Evolutionary conservation across 768 basidiomycete genomes (phyloP).

Genomic region (Phylloporus rhodoxanthus): DNA sequence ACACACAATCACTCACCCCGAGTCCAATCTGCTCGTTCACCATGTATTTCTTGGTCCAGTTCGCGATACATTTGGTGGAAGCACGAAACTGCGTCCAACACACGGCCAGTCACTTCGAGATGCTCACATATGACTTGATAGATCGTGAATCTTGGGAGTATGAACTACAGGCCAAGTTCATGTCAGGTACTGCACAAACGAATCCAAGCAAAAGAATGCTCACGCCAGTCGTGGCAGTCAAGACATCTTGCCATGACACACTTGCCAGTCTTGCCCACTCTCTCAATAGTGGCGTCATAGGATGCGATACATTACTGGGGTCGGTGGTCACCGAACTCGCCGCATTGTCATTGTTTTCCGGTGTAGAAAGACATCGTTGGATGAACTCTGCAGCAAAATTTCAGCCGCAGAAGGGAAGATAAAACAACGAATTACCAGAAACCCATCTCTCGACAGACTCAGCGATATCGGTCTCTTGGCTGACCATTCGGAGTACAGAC

Average conservation of each 20-base stretch:
- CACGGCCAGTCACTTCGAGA: background rate
- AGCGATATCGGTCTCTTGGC: too few species aligned
- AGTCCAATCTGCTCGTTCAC: background rate
- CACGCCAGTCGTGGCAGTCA: background rate
- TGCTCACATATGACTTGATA: background rate
- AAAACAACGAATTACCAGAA: background rate
- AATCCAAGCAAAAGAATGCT: background rate
- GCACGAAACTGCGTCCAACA: background rate
- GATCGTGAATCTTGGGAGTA: background rate
- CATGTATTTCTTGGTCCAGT: background rate
- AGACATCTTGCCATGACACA: slow-evolving; percentile 3
- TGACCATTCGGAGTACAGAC: background rate
- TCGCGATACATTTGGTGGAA: background rate
- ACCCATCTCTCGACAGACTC: background rate
- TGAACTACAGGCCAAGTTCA: background rate
- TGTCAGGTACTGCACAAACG: background rate
- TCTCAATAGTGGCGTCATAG: background rate
- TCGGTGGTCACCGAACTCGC: background rate
- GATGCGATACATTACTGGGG: background rate
- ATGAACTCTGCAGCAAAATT: background rate
- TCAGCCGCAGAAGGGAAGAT: background rate
- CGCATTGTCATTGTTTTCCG: background rate
- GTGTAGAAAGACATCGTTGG: background rate
- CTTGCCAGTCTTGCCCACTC: slow-evolving; percentile 3
- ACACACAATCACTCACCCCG: background rate